Base-by-base conservation (phyloP, 352 stramenopile species). In the Phytopythium litorale region DNA sequence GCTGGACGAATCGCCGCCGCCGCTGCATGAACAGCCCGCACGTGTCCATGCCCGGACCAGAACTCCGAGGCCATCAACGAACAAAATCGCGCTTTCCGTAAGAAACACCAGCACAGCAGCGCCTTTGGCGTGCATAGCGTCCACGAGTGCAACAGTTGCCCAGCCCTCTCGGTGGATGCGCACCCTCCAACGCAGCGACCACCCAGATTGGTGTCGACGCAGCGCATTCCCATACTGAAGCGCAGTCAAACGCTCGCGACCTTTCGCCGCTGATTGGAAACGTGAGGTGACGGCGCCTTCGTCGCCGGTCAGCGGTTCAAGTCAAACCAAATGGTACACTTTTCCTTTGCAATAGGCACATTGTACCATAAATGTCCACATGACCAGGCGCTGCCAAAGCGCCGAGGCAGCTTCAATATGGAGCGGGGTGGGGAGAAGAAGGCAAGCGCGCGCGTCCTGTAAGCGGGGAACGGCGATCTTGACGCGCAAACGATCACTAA, bases 371-470 rank as follows among this genome's bases (percentile, higher is more conserved):
- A 12, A 35, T 6, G 3, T 0, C 3, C 3, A 28, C 19, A 32
- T 38, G 48, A 54, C 48, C 28, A 38, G 28, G 16, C 48, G 48
- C 25, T 7, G 4, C 48, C 43, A 50, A 35, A 53, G 32, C 13
- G 23, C 48, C 16, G 1, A 16, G 25, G 12, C 23, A 23, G 48
- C 25, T 54, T 54, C 48, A 54, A 54, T 38, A 54, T 54, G 48
- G 48, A 19, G 6, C 7, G 48, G 0, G 16, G 0, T 4, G 25
- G 5, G 48, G 18, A 25, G 25, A 9, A 7, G 48, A 1, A 54
- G 48, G 28, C 48, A 54, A 54, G 48, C 28, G 28, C 28, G 48
- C 48, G 48, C 48, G 25, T 38, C 48, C 48, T 54, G 48, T 54
- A 54, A 54, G 25, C 13, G 7, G 23, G 12, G 25, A 37, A 7